These are phyloP conservation scores for Salvia miltiorrhiza DNA, from an alignment of 257 asterid species.

Conservation along the genomic window DNA sequence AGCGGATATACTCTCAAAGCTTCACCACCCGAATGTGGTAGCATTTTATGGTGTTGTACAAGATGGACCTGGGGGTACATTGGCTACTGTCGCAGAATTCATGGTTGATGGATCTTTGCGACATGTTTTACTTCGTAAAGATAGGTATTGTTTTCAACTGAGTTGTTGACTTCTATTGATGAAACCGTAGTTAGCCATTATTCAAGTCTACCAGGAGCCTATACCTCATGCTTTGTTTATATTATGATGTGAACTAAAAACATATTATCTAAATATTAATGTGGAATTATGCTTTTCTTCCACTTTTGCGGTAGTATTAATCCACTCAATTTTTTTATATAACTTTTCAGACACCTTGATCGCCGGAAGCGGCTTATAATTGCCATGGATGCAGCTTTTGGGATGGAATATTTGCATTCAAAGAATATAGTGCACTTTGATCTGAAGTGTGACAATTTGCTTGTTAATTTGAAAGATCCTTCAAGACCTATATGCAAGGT, in stretches of 20 bases:
- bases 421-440: slow-evolving; percentile 95
- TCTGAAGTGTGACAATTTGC: slow-evolving; percentile 87
- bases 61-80: slow-evolving; percentile 73
- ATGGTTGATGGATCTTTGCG: slow-evolving; percentile 75
- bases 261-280: not conserved
- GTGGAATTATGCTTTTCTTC: not conserved
- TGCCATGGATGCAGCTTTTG: slow-evolving; percentile 98
- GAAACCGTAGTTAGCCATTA: not conserved
- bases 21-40: slow-evolving; percentile 80
- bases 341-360: slow-evolving; percentile 69
- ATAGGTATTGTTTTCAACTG: slow-evolving; percentile 36
- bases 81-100: slow-evolving; percentile 69
- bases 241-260: not conserved
- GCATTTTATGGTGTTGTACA: slow-evolving; percentile 76
- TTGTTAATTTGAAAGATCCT: slow-evolving; percentile 88
- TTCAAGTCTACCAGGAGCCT: not conserved
- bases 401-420: slow-evolving; percentile 95
- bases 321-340: slow-evolving; percentile 10
- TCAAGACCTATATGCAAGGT: slow-evolving; percentile 96
- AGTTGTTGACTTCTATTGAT: slow-evolving; percentile 1
- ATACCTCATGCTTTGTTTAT: not conserved
- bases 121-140: slow-evolving; percentile 66
- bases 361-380: slow-evolving; percentile 75
- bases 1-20: slow-evolving; percentile 72
- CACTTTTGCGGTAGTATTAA: not conserved